Evolutionary conservation across 495 filamentous ascomycete species (phyloP).

Genomic region (Aspergillus taichungensis): DNA sequence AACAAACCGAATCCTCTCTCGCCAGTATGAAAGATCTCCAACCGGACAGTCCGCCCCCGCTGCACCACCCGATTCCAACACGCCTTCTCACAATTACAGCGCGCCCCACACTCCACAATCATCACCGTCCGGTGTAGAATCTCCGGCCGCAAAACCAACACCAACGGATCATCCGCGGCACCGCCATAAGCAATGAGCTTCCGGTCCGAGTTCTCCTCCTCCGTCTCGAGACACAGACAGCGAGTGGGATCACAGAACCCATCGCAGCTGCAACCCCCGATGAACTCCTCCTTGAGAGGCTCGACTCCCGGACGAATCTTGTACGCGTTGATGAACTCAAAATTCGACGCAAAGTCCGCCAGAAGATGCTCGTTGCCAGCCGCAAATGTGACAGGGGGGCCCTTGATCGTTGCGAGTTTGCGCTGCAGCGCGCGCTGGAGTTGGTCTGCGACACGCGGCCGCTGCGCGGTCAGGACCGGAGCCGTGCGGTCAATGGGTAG

Average conservation of each 20-base stretch:
- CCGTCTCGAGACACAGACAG: conserved; percentile 28
- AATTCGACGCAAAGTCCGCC: conserved; percentile 20
- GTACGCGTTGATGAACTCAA: conserved; percentile 38
- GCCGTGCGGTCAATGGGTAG: conserved; percentile 4
- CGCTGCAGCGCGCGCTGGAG: conserved; percentile 13
- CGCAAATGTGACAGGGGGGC: conserved; percentile 19
- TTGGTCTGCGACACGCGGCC: not conserved
- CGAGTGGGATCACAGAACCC: conserved; percentile 20
- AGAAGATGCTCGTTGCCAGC: conserved; percentile 15
- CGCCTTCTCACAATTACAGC: conserved; percentile 53
- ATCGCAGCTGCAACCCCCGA: conserved; percentile 32
- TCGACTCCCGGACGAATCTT: conserved; percentile 27
- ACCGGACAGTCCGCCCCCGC: conserved; percentile 58
- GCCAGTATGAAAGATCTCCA: conserved; percentile 76
- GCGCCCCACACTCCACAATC: conserved; percentile 78
- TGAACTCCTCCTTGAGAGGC: conserved; percentile 25
- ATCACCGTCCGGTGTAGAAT: conserved; percentile 27
- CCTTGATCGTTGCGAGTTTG: conserved; percentile 19
- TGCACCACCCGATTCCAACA: conserved; percentile 83
- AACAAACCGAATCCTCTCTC: conserved; percentile 71
- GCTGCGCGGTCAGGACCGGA: conserved; percentile 4
- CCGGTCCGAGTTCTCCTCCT: conserved; percentile 28
- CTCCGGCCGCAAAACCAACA: conserved; percentile 17
- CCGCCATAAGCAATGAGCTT: conserved; percentile 30
- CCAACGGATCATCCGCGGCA: conserved; percentile 4